Conservation (phyloP, 495 filamentous ascomycete genomes). For the Bryoglossum gracile region DNA sequence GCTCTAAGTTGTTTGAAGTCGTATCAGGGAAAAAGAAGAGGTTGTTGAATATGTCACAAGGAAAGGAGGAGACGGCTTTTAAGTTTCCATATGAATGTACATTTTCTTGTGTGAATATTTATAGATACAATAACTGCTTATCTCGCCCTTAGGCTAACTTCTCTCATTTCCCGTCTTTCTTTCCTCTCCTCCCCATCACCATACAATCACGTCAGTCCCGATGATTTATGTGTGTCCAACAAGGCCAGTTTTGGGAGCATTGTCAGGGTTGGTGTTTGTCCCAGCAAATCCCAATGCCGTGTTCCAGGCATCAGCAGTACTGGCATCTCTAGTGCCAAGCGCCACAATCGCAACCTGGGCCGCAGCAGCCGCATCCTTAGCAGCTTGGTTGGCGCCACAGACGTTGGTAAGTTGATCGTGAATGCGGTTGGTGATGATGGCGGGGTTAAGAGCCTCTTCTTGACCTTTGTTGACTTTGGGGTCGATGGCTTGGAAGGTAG, state of each 20-base stretch:
- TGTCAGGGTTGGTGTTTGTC: constrained; percentile 34
- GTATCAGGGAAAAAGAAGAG: too few species aligned
- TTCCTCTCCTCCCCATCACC: too few species aligned
- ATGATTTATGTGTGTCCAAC: constrained; percentile 33
- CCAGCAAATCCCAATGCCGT: constrained; percentile 31
- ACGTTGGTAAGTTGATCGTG: constrained; percentile 43
- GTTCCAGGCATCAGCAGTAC: constrained; percentile 32
- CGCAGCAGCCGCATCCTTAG: constrained; percentile 35
- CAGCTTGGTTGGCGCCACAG: constrained; percentile 34
- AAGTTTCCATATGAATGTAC: too few species aligned
- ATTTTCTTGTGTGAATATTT: too few species aligned
- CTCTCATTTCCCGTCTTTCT: too few species aligned
- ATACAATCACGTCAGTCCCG: too few species aligned
- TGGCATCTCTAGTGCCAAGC: constrained; percentile 25
- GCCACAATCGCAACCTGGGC: constrained; percentile 28
- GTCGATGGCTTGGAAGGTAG: constrained; percentile 48
- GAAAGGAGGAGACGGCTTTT: too few species aligned
- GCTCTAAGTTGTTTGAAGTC: too few species aligned
- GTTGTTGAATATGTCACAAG: too few species aligned
- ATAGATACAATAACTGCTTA: too few species aligned
- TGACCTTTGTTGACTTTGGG: constrained; percentile 40
- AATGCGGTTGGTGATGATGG: constrained; percentile 60
- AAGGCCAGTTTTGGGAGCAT: constrained; percentile 31
- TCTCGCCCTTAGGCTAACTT: too few species aligned
- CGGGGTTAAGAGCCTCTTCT: constrained; percentile 47